A percentile compares a stretch with the other conserved stretches of the same genome.
Conservation (phyloP, 305 asterid genomes). For the Solanum hybrid region DNA sequence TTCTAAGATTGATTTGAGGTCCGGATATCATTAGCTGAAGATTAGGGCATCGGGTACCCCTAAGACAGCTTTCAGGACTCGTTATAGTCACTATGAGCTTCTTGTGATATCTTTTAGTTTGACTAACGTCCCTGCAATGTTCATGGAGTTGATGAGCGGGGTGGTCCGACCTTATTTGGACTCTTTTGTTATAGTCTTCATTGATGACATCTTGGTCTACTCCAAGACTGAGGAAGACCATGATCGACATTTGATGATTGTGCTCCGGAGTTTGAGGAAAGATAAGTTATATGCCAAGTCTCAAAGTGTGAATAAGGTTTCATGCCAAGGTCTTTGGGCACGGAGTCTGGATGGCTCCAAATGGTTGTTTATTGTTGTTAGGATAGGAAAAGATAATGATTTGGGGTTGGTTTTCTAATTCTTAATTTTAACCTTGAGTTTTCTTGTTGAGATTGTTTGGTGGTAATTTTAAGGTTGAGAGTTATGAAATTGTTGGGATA, state of each 20-base stretch:
- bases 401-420: neutral
- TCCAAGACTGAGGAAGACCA: neutral
- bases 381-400: neutral
- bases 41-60: neutral
- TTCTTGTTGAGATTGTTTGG: neutral
- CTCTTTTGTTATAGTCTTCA: neutral
- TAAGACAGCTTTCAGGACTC: neutral
- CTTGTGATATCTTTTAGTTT: neutral
- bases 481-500: neutral
- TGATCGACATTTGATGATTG: neutral
- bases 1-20: neutral
- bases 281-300: neutral
- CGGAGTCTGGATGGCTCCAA: neutral
- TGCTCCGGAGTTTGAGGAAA: neutral
- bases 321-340: neutral
- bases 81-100: neutral
- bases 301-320: neutral
- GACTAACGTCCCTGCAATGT: neutral
- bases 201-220: neutral
- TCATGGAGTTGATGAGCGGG: neutral
- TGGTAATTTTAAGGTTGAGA: neutral
- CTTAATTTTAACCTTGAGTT: neutral
- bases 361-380: neutral
- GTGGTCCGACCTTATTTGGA: neutral
- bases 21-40: neutral